A percentile compares a stretch with the other conserved stretches of the same genome.
Evolutionary conservation across 2,329 filamentous ascomycete genomes (phyloP).

Genomic region (Aspergillus fischeri): DNA sequence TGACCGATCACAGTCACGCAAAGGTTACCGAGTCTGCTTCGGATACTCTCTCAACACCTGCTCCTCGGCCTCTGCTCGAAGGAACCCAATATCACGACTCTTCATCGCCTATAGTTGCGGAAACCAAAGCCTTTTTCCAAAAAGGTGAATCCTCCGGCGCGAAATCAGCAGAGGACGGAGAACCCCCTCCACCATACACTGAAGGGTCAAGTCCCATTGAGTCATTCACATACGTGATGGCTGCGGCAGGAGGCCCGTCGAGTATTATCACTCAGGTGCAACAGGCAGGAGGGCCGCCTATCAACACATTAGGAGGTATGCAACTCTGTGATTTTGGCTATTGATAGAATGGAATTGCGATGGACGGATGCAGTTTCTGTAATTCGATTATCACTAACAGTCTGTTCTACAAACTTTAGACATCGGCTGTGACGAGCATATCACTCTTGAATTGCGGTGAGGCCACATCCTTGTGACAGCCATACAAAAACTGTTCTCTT

Average conservation of each 20-base stretch:
- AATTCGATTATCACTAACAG: conserved; percentile 7
- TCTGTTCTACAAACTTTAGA: conserved; percentile 43
- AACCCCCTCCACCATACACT: conserved; percentile 93
- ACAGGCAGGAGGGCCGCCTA: conserved; percentile 77
- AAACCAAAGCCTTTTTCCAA: conserved; percentile 79
- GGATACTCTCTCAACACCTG: conserved; percentile 47
- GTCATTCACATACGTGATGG: conserved; percentile 96
- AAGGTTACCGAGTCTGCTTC: conserved; percentile 46
- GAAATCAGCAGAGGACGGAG: conserved; percentile 72
- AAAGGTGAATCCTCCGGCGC: conserved; percentile 66
- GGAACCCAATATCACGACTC: conserved; percentile 44
- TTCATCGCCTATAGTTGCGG: conserved; percentile 54
- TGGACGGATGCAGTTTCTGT: conserved; percentile 2
- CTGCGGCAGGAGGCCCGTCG: conserved; percentile 89
- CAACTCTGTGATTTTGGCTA: background rate
- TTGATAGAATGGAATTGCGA: background rate
- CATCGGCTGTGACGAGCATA: conserved; percentile 87
- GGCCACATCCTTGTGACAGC: conserved; percentile 21
- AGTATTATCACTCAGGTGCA: conserved; percentile 99
- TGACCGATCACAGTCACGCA: conserved; percentile 33
- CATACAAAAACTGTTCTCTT: background rate
- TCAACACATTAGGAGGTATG: conserved; percentile 83
- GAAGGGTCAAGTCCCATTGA: conserved; percentile 88
- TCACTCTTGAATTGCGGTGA: conserved; percentile 90
- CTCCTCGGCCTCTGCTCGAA: conserved; percentile 49